These are phyloP conservation scores for Ceriops decandra DNA, from an alignment of 345 rosid genomes.

Conservation along the genomic window DNA sequence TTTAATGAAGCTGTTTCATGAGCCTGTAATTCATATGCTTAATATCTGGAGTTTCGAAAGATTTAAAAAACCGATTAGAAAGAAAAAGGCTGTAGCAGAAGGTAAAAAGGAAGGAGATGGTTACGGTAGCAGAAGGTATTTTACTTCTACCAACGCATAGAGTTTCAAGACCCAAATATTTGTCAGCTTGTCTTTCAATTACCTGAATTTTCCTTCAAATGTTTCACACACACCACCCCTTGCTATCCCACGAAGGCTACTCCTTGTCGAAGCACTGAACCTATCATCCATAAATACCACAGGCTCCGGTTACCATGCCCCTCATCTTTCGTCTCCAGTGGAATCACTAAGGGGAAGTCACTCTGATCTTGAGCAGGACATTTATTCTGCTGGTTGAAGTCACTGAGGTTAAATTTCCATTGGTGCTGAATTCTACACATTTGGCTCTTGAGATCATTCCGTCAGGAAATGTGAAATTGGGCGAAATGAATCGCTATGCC, in stretches of 20 bases:
- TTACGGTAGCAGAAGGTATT: slow-evolving; percentile 64
- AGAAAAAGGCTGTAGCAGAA: background rate
- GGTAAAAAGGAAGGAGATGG: background rate
- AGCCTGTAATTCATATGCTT: background rate
- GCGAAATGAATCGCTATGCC: slow-evolving; percentile 42
- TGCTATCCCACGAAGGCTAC: slow-evolving; percentile 36
- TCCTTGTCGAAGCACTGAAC: slow-evolving; percentile 38
- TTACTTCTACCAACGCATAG: slow-evolving; percentile 69
- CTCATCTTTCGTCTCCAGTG: slow-evolving; percentile 22
- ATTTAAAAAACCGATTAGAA: slow-evolving; percentile 1
- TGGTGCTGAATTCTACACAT: slow-evolving; percentile 42
- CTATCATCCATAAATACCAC: slow-evolving; percentile 50
- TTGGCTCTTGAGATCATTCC: slow-evolving; percentile 35
- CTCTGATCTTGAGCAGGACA: slow-evolving; percentile 59
- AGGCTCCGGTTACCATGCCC: background rate
- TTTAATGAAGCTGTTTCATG: background rate
- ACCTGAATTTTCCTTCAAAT: slow-evolving; percentile 57
- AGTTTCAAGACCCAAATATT: slow-evolving; percentile 53
- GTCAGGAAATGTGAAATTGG: slow-evolving; percentile 15
- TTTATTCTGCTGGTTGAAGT: slow-evolving; percentile 31
- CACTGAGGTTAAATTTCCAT: slow-evolving; percentile 38
- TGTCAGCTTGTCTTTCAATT: slow-evolving; percentile 70
- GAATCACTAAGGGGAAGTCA: slow-evolving; percentile 56
- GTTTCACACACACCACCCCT: slow-evolving; percentile 32
- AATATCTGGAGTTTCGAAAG: background rate